phyloP scores from a whole-genome alignment of 495 filamentous ascomycete species.

The Penicillium angulare region DNA sequence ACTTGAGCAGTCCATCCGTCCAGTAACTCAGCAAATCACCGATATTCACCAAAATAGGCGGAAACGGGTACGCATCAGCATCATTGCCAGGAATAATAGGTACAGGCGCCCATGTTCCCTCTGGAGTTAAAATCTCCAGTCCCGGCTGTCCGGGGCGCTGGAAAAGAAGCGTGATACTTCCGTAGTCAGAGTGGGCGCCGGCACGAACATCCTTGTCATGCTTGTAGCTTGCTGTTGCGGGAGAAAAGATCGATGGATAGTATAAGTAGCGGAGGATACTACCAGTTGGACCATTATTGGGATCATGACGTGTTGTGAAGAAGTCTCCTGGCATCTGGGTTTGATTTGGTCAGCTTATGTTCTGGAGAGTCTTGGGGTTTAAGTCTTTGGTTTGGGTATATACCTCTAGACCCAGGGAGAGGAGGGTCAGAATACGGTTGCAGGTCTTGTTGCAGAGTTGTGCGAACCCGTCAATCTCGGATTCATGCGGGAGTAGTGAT shows the following conservation, averaged over 20 bases:
- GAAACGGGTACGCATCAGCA: constrained; percentile 44
- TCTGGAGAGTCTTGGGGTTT: constrained; percentile 10
- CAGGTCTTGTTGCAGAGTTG: constrained; percentile 71
- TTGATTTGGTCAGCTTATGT: background rate
- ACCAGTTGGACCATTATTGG: constrained; percentile 57
- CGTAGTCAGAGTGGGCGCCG: constrained; percentile 69
- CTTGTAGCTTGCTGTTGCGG: constrained; percentile 37
- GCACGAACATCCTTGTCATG: constrained; percentile 59
- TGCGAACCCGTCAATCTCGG: constrained; percentile 63
- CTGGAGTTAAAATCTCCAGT: constrained; percentile 72
- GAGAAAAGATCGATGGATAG: constrained; percentile 60
- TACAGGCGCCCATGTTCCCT: constrained; percentile 45
- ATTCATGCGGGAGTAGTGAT: constrained; percentile 57
- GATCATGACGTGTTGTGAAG: constrained; percentile 73
- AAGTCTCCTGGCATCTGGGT: constrained; percentile 54
- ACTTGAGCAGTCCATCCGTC: constrained; percentile 81
- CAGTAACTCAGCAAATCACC: constrained; percentile 89
- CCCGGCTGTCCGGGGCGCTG: constrained; percentile 80
- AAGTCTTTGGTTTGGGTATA: background rate
- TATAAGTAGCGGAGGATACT: constrained; percentile 81
- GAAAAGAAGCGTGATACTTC: constrained; percentile 68
- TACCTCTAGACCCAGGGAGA: constrained; percentile 73
- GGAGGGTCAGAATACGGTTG: constrained; percentile 65
- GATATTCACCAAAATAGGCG: constrained; percentile 89
- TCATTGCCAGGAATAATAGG: constrained; percentile 42